These are phyloP conservation scores for Clavispora santaluciae DNA, from an alignment of 805 yeast genomes.

Conservation along the genomic window DNA sequence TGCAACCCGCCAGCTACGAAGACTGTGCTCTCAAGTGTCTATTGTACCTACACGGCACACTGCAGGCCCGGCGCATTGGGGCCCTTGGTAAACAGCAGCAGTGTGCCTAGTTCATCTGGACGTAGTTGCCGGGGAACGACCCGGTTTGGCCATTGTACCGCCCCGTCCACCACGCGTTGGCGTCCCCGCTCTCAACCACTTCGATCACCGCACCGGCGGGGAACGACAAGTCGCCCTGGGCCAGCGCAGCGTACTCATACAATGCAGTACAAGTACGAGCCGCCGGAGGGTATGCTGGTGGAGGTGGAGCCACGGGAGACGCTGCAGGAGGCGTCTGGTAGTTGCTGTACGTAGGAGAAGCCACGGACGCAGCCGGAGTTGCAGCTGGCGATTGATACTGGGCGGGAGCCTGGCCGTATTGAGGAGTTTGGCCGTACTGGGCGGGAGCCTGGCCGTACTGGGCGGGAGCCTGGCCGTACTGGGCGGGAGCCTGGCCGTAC, in stretches of 20 bases:
- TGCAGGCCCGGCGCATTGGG: no score
- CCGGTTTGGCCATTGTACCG: conserved; percentile 78
- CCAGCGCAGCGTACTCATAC: conserved; percentile 89
- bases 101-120: conserved; percentile 59
- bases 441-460: neutral
- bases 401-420: conserved; percentile 3
- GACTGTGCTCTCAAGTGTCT: no score
- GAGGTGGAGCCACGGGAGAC: conserved; percentile 8
- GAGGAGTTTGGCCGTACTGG: neutral
- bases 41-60: no score
- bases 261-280: conserved; percentile 71
- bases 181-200: conserved; percentile 77
- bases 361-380: conserved; percentile 29
- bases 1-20: no score
- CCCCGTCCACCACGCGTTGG: conserved; percentile 99
- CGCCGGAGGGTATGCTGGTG: conserved; percentile 29
- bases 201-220: conserved; percentile 85
- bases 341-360: conserved; percentile 2
- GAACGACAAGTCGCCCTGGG: conserved; percentile 85
- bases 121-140: conserved; percentile 95
- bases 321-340: conserved; percentile 5
- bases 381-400: conserved; percentile 18
- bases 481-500: neutral
- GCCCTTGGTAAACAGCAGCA: no score
- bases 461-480: neutral